Percentiles rank a stretch among this genome's conserved stretches.
These are phyloP conservation scores for Catharanthus roseus DNA, from an alignment of 257 asterid species.

Conservation along the genomic window DNA sequence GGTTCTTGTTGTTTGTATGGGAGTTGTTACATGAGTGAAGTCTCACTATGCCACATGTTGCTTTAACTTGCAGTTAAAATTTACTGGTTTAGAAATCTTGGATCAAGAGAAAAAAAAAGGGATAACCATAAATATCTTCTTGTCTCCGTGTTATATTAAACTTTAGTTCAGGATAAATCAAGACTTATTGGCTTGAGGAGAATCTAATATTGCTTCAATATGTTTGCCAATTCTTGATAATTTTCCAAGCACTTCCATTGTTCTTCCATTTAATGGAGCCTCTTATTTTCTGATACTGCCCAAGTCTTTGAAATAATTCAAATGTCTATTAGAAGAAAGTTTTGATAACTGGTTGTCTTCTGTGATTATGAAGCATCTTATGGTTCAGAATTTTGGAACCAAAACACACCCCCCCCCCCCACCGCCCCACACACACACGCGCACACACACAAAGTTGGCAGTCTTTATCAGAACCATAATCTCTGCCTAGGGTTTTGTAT, in stretches of 20 bases:
- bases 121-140: background rate
- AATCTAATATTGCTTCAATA: too few species aligned
- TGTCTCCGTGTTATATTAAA: background rate
- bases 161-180: background rate
- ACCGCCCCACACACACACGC: too few species aligned
- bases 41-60: background rate
- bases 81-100: background rate
- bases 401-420: too few species aligned
- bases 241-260: background rate
- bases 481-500: background rate
- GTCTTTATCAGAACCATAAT: background rate
- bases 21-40: background rate
- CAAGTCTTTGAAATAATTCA: background rate
- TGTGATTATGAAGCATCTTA: background rate
- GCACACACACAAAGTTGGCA: background rate
- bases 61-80: background rate
- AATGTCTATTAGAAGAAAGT: background rate
- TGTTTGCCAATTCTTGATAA: background rate
- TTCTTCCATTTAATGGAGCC: background rate
- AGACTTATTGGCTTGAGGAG: background rate
- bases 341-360: background rate
- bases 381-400: background rate
- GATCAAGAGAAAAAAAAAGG: background rate
- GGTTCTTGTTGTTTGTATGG: background rate
- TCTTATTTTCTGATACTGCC: background rate